Evolutionary conservation across 2,329 filamentous ascomycete genomes (phyloP).

Genomic region (Taxawa tesnikishii): DNA sequence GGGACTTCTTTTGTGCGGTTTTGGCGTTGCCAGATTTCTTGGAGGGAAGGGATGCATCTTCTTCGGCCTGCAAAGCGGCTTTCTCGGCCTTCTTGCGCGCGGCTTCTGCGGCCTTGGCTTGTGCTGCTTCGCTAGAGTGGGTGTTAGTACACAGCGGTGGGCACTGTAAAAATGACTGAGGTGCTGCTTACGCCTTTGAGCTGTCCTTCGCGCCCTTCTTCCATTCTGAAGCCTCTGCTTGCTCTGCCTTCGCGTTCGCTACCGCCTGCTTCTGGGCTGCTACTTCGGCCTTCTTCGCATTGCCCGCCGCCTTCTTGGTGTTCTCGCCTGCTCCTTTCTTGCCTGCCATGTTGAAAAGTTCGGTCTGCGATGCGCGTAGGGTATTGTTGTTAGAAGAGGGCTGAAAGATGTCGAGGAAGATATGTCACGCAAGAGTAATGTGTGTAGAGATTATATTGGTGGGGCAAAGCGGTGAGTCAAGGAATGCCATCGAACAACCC

Average conservation of each 20-base stretch:
- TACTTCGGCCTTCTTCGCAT: slow-evolving; percentile 83
- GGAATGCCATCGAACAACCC: too few species aligned
- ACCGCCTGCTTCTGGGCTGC: slow-evolving; percentile 68
- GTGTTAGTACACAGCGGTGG: slow-evolving; percentile 4
- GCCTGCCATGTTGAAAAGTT: slow-evolving; percentile 49
- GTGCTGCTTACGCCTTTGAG: slow-evolving; percentile 64
- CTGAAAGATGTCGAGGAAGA: too few species aligned
- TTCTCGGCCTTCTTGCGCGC: slow-evolving; percentile 87
- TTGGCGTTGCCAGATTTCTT: slow-evolving; percentile 56
- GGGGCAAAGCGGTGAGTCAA: too few species aligned
- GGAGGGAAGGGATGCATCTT: slow-evolving; percentile 57
- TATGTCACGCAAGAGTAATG: too few species aligned
- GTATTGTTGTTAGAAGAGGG: too few species aligned
- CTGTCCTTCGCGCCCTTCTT: slow-evolving; percentile 71
- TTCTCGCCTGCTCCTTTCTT: slow-evolving; percentile 60
- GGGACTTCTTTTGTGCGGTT: slow-evolving; percentile 45
- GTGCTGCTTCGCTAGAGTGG: slow-evolving; percentile 62
- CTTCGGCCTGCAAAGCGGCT: slow-evolving; percentile 68
- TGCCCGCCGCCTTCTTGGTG: slow-evolving; percentile 79
- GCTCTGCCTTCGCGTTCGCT: slow-evolving; percentile 53
- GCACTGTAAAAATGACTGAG: slow-evolving; percentile 2
- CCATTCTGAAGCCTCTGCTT: slow-evolving; percentile 67
- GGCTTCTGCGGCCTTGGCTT: slow-evolving; percentile 68
- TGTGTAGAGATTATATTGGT: too few species aligned
- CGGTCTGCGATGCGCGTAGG: too few species aligned